These are phyloP conservation scores for Plasmopara viticola DNA, from an alignment of 352 stramenopile genomes.

Conservation along the genomic window DNA sequence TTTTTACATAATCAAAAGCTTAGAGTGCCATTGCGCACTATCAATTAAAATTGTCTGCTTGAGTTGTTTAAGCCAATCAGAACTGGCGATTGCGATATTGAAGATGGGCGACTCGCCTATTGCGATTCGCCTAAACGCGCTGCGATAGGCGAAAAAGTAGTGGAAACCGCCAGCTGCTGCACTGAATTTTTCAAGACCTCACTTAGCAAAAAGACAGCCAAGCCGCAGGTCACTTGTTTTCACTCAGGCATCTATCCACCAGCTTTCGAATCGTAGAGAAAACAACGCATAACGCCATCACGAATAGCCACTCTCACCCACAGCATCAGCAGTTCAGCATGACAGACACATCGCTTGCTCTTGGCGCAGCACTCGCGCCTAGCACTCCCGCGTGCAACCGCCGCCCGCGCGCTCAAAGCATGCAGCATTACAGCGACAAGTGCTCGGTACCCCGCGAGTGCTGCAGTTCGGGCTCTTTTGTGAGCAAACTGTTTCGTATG, in stretches of 20 bases:
- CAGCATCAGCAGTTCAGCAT: slow-evolving; percentile 10
- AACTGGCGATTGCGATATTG: slow-evolving; percentile 16
- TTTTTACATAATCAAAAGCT: too few relatives aligned
- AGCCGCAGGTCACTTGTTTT: slow-evolving; percentile 17
- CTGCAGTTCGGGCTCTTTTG: slow-evolving; percentile 69
- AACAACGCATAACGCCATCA: slow-evolving; percentile 6
- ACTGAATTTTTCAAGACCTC: slow-evolving; percentile 36
- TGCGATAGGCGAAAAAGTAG: slow-evolving; percentile 14
- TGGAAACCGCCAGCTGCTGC: slow-evolving; percentile 18
- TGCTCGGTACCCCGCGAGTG: slow-evolving; percentile 33
- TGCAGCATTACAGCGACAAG: slow-evolving; percentile 40
- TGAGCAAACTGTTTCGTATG: slow-evolving; percentile 84
- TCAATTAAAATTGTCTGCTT: slow-evolving; percentile 6
- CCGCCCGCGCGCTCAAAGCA: slow-evolving; percentile 41
- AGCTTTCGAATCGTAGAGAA: too few relatives aligned
- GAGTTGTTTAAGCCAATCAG: slow-evolving; percentile 6
- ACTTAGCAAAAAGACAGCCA: slow-evolving; percentile 62
- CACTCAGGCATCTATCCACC: slow-evolving; percentile 1
- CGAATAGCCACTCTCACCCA: slow-evolving; percentile 2
- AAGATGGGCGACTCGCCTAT: slow-evolving; percentile 18
- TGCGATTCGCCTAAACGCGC: slow-evolving; percentile 10
- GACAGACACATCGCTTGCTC: slow-evolving; percentile 18
- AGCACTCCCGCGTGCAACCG: slow-evolving; percentile 15
- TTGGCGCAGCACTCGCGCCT: not conserved
- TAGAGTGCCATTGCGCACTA: slow-evolving; percentile 4